Evolutionary conservation across 2,329 filamentous ascomycete genomes (phyloP), one percentile per base, ranked within the genome.

Genomic region (Cladosporium sphaerospermum): DNA sequence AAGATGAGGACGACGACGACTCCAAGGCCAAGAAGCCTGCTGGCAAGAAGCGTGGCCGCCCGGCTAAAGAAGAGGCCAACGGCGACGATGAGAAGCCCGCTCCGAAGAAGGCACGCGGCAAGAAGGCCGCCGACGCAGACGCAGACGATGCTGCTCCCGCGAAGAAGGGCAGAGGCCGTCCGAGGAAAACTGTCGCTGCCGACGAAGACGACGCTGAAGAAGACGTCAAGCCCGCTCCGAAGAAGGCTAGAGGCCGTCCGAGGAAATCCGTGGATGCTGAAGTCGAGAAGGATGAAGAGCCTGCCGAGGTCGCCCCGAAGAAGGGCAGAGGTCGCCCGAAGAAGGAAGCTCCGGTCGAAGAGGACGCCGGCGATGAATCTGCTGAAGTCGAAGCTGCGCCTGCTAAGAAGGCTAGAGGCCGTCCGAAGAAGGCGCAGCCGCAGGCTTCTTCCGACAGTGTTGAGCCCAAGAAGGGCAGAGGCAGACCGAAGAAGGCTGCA

Each of bases 291-390:
- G 62, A 59, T 39, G 66, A 65, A 56, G 68, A 66, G 13, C 68
- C 62, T 13, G 64, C 62, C 19, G 56, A 60, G 13, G 57, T 54
- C 34, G 57, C 57, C 23, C 36, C 46, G 44, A 46, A 56, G 41
- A 50, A 50, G 51, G 54, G 57, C 47, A 57, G 54, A 36, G 63
- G 62, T 9, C 56, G 57, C 28, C 46, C 54, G 47, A 64, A 72
- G 60, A 61, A 61, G 46, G 70, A 65, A 55, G 75, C 75, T 42
- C 70, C 73, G 7, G 75, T 74, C 13, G 75, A 78, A 57, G 73
- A 75, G 33, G 70, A 69, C 4, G 71, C 77, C 2, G 70, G 75
- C 3, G 70, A 75, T 59, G 71, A 66, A 14, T 76, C 78, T 53
- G 68, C 73, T 2, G 70, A 69, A 39, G 71, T 74, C 47, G 69